These are phyloP conservation scores for Monosporascus sp. DNA, from an alignment of 2,329 filamentous ascomycete species.

Conservation along the genomic window DNA sequence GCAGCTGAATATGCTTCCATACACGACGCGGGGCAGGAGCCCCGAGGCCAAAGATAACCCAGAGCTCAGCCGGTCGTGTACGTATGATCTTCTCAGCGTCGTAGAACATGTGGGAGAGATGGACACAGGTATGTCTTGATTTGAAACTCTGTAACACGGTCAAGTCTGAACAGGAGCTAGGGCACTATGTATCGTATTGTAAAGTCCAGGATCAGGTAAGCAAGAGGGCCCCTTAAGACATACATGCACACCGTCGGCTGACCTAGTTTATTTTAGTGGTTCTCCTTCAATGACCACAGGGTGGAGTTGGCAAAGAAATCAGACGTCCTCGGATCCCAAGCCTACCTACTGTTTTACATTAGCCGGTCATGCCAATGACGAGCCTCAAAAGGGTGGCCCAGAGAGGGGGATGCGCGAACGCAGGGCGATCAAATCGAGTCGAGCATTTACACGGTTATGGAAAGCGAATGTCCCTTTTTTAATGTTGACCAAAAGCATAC, in stretches of 20 bases:
- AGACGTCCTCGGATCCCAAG: slow-evolving; percentile 79
- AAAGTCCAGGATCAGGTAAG: slow-evolving; percentile 67
- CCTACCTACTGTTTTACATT: slow-evolving; percentile 87
- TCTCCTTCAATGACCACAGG: slow-evolving; percentile 91
- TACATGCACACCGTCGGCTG: background rate
- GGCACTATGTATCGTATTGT: slow-evolving; percentile 88
- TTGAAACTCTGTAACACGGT: background rate
- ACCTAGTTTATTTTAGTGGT: slow-evolving; percentile 58
- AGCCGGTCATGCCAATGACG: slow-evolving; percentile 42
- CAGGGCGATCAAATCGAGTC: background rate
- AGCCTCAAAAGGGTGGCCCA: background rate
- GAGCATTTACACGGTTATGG: background rate
- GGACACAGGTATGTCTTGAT: slow-evolving; percentile 55
- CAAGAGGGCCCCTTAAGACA: slow-evolving; percentile 1
- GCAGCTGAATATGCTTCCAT: slow-evolving; percentile 84
- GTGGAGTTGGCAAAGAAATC: slow-evolving; percentile 79
- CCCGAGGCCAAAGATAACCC: slow-evolving; percentile 44
- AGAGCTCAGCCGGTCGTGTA: slow-evolving; percentile 59
- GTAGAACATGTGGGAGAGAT: slow-evolving; percentile 92
- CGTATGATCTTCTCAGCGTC: slow-evolving; percentile 83
- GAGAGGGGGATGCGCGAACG: background rate
- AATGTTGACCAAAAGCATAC: background rate
- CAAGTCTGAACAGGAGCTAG: slow-evolving; percentile 15
- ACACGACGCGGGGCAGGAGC: slow-evolving; percentile 62
- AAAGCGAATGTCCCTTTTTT: background rate